Evolutionary conservation across 2,329 filamentous ascomycete species (phyloP), one percentile per base, ranked within the genome.

Genomic region (Sarocladium kiliense): DNA sequence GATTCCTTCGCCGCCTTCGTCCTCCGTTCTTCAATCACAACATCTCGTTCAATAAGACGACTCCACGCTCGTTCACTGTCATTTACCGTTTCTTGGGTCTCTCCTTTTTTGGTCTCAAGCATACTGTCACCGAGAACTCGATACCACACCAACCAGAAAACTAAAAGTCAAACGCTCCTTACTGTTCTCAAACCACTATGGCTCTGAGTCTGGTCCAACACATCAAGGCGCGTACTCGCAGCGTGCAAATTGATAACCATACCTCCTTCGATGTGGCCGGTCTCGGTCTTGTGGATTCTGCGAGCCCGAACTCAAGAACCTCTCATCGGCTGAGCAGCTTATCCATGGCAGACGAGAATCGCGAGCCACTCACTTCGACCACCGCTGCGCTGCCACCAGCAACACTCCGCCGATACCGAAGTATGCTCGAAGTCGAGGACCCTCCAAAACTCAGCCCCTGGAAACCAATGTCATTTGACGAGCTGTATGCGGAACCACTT

Each of bases 341-440:
- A 25, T 60, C 65, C 1, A 45, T 55, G 14, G 60, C 50, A 7
- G 58, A 62, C 36, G 60, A 60, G 10, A 61, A 59, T 23, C 30
- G 26, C 18, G 47, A 51, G 9, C 26, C 47, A 12, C 6, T 36
- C 9, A 23, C n/a, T 14, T 16, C 47, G 16, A 36, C 18, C 10
- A 16, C 14, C 36, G 5, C 30, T 23, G 14, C 6, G 27, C 27
- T 23, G 14, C 50, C 59, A 2, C 55, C 61, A 19, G 53, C 54
- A 50, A 62, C 60, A 3, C 55, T 64, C 34, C 69, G 60, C 6
- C 70, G 71, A 42, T 79, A 75, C 60, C 73, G 76, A 57, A 83
- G 78, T 65, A 79, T 83, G 79, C 69, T 82, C 19, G 74, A 79
- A 45, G 68, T 82, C 18, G 78, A 79, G 44, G 71, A 73, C 26